Evolutionary conservation across 495 filamentous ascomycete genomes (phyloP), one percentile per base, ranked within the genome.

Genomic region (Neurospora sp.): DNA sequence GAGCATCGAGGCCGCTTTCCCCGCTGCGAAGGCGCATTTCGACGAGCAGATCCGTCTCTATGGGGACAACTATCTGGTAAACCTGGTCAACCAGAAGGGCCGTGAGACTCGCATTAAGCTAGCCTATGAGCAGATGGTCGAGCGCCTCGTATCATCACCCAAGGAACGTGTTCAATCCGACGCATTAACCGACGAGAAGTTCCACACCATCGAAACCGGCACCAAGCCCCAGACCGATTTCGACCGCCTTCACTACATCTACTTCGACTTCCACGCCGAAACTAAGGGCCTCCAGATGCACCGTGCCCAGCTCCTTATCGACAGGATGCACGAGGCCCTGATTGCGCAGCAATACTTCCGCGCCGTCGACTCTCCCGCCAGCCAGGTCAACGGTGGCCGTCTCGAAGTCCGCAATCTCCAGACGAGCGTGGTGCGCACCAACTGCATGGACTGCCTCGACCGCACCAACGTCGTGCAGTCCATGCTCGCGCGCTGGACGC

Each of bases 381-480:
- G 88, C 87, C 76, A 74, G 74, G 77, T 86, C 72, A 85, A 88
- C 72, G 54, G 54, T 31, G 90, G 91, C 21, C 88, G 89, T 42
- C 81, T 97, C 9, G 94, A 97, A 76, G 88, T 92, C 43, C 91
- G 94, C 38, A 90, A 89, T 69, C 85, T 85, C 69, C 96, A 99
- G 84, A 91, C 88, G 5, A 92, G 90, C 74, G 94, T 98, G 11
- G 93, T 99, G 34, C 90, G 96, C 59, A 98, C 96, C 28, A 99
- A 99, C 79, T 99, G 96, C 82, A 98, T 99, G 96, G 96, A 99
- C 83, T 99, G 96, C 77, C 87, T 99, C 13, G 96, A 99, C 82
- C 93, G 96, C 71, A 99, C 96, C 70, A 99, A 99, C 79, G 94
- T 99, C 11, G 92, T 99, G 3, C 96, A 99, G 81, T 96, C 92